These are phyloP conservation scores for Irpex sp. DNA, from an alignment of 1,284 basidiomycete species.

Conservation along the genomic window DNA sequence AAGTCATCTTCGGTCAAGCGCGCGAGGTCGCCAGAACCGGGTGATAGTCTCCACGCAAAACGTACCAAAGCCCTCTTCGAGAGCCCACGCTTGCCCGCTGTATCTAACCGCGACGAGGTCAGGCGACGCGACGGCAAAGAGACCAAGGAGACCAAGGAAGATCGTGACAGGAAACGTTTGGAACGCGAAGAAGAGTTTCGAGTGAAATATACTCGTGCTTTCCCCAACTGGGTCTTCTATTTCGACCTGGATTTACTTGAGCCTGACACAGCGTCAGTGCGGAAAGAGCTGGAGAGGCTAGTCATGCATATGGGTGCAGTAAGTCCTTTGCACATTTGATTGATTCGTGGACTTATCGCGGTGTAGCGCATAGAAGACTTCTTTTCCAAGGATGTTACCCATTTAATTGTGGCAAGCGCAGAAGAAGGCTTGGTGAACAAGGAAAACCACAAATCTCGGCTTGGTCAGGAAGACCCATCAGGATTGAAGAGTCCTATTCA, in stretches of 20 bases:
- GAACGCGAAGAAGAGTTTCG: slow-evolving; percentile 74
- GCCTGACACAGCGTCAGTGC: slow-evolving; percentile 40
- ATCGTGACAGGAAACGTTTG: slow-evolving; percentile 38
- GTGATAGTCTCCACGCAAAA: slow-evolving; percentile 33
- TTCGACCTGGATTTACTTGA: slow-evolving; percentile 71
- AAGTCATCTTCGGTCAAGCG: slow-evolving; percentile 43
- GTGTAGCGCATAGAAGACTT: slow-evolving; percentile 77
- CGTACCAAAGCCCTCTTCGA: slow-evolving; percentile 29
- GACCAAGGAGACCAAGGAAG: slow-evolving; percentile 26
- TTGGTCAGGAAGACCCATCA: slow-evolving; percentile 21
- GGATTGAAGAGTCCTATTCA: slow-evolving; percentile 63
- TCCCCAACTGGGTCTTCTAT: slow-evolving; percentile 84
- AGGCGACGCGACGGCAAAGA: slow-evolving; percentile 27
- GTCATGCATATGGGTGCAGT: slow-evolving; percentile 78
- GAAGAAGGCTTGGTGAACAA: slow-evolving; percentile 49
- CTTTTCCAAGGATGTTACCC: slow-evolving; percentile 83
- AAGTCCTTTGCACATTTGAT: slow-evolving; percentile 32
- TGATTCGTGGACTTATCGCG: not conserved
- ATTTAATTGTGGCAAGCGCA: slow-evolving; percentile 67
- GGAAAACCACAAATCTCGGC: slow-evolving; percentile 48
- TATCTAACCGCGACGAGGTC: slow-evolving; percentile 21
- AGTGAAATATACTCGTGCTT: slow-evolving; percentile 80
- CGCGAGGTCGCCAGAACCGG: slow-evolving; percentile 59
- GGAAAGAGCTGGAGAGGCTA: slow-evolving; percentile 46
- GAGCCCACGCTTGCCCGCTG: slow-evolving; percentile 21